Conservation (phyloP, 768 basidiomycete species). For the Hemileccinum rubropunctum region DNA sequence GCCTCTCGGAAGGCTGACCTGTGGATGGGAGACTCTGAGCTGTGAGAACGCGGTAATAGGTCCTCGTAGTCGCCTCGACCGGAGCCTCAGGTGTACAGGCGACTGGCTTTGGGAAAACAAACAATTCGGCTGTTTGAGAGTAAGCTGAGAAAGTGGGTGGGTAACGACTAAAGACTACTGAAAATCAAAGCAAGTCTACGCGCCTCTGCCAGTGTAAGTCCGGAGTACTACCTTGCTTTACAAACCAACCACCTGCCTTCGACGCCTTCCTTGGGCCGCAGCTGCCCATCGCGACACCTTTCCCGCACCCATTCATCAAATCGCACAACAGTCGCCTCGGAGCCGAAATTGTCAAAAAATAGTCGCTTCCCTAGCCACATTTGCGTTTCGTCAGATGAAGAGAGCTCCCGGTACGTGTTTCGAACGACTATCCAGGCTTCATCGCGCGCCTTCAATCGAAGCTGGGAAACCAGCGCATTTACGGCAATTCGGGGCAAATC, state of each 20-base stretch:
- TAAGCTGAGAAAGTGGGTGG: no score
- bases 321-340: slow-evolving; percentile 24
- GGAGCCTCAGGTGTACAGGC: no score
- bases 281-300: slow-evolving; percentile 41
- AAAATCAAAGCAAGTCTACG: no score
- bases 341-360: slow-evolving; percentile 38
- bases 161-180: no score
- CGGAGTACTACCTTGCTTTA: slow-evolving; percentile 38
- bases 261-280: slow-evolving; percentile 54
- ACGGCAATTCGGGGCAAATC: slow-evolving; percentile 43
- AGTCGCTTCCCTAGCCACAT: slow-evolving; percentile 51
- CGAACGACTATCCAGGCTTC: slow-evolving; percentile 61
- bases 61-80: no score
- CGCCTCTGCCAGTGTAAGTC: no score
- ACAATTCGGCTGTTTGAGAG: no score
- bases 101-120: no score
- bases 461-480: slow-evolving; percentile 39
- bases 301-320: slow-evolving; percentile 55
- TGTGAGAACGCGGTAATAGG: no score
- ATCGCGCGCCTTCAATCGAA: slow-evolving; percentile 50
- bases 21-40: no score
- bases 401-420: slow-evolving; percentile 61
- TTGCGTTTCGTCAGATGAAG: slow-evolving; percentile 36
- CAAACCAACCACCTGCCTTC: slow-evolving; percentile 62
- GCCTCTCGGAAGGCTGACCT: no score